These are phyloP conservation scores for Leishmania arabica DNA, from an alignment of 208 protist genomes.

Conservation along the genomic window DNA sequence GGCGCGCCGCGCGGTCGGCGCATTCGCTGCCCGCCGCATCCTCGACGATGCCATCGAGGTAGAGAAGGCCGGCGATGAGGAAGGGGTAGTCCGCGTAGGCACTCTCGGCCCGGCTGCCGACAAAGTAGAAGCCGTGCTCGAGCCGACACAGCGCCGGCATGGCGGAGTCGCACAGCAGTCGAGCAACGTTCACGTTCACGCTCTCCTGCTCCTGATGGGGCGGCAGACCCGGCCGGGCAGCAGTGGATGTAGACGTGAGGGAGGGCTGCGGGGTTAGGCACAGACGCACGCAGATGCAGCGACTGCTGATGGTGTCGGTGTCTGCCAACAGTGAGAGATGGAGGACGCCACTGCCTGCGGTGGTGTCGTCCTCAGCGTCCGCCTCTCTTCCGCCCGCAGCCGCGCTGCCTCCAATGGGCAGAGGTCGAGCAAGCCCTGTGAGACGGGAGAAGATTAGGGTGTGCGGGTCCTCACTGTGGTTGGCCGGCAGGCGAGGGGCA, in stretches of 20 bases:
- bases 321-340: slow-evolving; percentile 32
- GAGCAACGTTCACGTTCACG: slow-evolving; percentile 30
- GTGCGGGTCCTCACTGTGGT: slow-evolving; percentile 24
- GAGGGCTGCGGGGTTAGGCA: slow-evolving; percentile 18
- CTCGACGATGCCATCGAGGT: slow-evolving; percentile 21
- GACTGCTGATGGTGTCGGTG: slow-evolving; percentile 33
- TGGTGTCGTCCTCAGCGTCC: neutral
- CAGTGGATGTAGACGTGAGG: neutral
- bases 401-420: slow-evolving; percentile 8
- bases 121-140: slow-evolving; percentile 53
- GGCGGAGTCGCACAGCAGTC: slow-evolving; percentile 21
- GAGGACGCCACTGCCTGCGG: neutral
- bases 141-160: slow-evolving; percentile 21
- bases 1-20: slow-evolving; percentile 5
- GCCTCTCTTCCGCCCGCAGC: neutral
- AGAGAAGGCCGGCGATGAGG: slow-evolving; percentile 39
- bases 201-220: slow-evolving; percentile 8
- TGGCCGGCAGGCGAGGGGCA: slow-evolving; percentile 15
- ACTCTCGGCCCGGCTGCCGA: slow-evolving; percentile 37
- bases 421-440: slow-evolving; percentile 25
- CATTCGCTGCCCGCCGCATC: neutral
- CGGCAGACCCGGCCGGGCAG: neutral
- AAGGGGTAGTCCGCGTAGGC: slow-evolving; percentile 37
- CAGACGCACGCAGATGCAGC: slow-evolving; percentile 27
- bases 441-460: slow-evolving; percentile 35